phyloP scores from a whole-genome alignment of 345 rosid genomes.

The Brassica rapa region DNA sequence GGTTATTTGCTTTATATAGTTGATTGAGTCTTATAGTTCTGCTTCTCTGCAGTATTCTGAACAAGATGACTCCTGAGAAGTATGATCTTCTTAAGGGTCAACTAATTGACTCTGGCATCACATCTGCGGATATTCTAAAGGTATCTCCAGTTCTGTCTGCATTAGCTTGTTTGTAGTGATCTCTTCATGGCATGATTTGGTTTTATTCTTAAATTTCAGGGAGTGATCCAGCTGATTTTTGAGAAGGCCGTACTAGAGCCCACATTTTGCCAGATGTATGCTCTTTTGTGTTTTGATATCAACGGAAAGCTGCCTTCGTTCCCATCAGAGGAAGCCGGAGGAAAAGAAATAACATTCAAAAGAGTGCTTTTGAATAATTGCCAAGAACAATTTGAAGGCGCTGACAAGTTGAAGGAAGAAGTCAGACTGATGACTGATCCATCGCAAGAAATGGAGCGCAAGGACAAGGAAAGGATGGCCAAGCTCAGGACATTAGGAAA shows the following conservation, averaged over 20 bases:
- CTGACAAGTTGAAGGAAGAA: slow-evolving; percentile 79
- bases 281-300: slow-evolving; percentile 82
- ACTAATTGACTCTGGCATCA: slow-evolving; percentile 82
- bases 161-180: not conserved
- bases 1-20: not conserved
- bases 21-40: not conserved
- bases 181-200: slow-evolving; percentile 9
- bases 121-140: slow-evolving; percentile 71
- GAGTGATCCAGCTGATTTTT: slow-evolving; percentile 78
- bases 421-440: slow-evolving; percentile 72
- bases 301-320: slow-evolving; percentile 76
- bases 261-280: slow-evolving; percentile 92
- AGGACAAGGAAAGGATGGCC: slow-evolving; percentile 76
- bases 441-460: slow-evolving; percentile 76
- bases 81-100: slow-evolving; percentile 91
- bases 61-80: slow-evolving; percentile 91
- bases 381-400: slow-evolving; percentile 96
- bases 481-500: slow-evolving; percentile 92
- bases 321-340: slow-evolving; percentile 84
- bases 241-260: slow-evolving; percentile 96
- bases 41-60: slow-evolving; percentile 61
- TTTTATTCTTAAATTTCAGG: slow-evolving; percentile 50
- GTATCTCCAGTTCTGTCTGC: slow-evolving; percentile 29
- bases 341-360: slow-evolving; percentile 84
- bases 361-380: slow-evolving; percentile 82